These are phyloP conservation scores for Gracilaria domingensis DNA, from an alignment of 23 red algal genomes.

Conservation along the genomic window DNA sequence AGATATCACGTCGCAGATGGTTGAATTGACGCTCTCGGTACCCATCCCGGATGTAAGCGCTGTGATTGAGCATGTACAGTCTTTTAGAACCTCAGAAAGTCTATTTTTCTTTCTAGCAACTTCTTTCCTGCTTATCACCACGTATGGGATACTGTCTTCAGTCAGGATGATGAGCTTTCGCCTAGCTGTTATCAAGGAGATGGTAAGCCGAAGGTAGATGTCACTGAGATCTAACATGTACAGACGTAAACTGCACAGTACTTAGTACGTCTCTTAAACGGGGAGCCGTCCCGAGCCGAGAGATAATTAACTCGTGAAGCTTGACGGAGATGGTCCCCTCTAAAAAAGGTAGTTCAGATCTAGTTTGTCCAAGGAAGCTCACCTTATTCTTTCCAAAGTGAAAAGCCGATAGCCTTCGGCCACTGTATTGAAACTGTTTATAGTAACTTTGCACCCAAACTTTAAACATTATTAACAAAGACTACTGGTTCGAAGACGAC, in stretches of 20 bases:
- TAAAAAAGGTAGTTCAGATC: no score
- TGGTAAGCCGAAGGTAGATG: background rate
- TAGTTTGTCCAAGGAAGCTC: no score
- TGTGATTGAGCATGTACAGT: slow-evolving; percentile 3
- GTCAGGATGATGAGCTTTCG: slow-evolving; percentile 38
- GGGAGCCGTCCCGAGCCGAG: no score
- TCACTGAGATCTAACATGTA: slow-evolving; percentile 12
- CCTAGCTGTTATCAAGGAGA: slow-evolving; percentile 25
- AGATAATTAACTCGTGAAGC: no score
- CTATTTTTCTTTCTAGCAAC: slow-evolving; percentile 19
- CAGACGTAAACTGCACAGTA: background rate
- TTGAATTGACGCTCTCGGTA: slow-evolving; percentile 18
- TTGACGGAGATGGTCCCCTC: no score
- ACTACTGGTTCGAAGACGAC: slow-evolving; percentile 8
- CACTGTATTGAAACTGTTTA: background rate
- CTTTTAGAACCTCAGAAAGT: background rate
- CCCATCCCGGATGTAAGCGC: slow-evolving; percentile 25
- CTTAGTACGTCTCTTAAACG: background rate
- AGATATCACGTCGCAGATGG: slow-evolving; percentile 19
- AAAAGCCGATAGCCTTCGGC: background rate
- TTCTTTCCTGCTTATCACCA: slow-evolving; percentile 14
- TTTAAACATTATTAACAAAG: background rate
- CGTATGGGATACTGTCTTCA: slow-evolving; percentile 16
- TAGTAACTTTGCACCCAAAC: background rate
- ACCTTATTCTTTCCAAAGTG: background rate